Conservation (phyloP, 1,284 basidiomycete genomes). For the Coniferiporia weirii region DNA sequence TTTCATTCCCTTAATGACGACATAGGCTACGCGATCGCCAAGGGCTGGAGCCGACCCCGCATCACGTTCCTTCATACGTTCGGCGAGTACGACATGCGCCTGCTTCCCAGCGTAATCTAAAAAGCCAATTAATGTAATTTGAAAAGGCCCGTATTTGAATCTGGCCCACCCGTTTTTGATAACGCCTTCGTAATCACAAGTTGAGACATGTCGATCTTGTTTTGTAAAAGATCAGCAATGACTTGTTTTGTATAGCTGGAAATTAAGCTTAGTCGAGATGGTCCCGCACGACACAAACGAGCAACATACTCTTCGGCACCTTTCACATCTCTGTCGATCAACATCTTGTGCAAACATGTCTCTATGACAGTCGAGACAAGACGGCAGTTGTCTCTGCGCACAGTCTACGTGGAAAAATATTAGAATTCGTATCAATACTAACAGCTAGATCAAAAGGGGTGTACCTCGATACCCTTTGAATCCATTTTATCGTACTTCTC, state of each 20-base stretch:
- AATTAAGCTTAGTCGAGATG: constrained; percentile 6
- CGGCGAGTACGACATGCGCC: constrained; percentile 91
- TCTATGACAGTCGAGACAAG: constrained; percentile 94
- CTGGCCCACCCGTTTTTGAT: constrained; percentile 68
- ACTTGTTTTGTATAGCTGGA: constrained; percentile 85
- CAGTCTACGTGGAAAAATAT: constrained; percentile 55
- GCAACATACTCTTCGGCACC: constrained; percentile 81
- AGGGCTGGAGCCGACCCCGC: constrained; percentile 89
- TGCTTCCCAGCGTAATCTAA: constrained; percentile 87
- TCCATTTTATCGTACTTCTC: constrained; percentile 99
- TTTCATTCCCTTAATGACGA: constrained; percentile 94
- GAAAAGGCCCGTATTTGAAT: not conserved
- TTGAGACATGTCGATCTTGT: constrained; percentile 96
- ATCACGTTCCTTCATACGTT: constrained; percentile 91
- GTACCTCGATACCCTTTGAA: constrained; percentile 93
- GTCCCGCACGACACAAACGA: constrained; percentile 3
- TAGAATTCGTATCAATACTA: not conserved
- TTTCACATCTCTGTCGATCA: constrained; percentile 89
- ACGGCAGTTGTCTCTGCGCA: constrained; percentile 93
- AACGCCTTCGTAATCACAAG: constrained; percentile 96
- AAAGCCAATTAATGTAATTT: not conserved
- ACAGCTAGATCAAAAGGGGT: constrained; percentile 22
- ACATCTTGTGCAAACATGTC: constrained; percentile 93
- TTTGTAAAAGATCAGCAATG: constrained; percentile 90
- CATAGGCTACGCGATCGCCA: constrained; percentile 95